Conservation (phyloP, 139 green algal genomes). For the Diplosphaera chodatii region DNA sequence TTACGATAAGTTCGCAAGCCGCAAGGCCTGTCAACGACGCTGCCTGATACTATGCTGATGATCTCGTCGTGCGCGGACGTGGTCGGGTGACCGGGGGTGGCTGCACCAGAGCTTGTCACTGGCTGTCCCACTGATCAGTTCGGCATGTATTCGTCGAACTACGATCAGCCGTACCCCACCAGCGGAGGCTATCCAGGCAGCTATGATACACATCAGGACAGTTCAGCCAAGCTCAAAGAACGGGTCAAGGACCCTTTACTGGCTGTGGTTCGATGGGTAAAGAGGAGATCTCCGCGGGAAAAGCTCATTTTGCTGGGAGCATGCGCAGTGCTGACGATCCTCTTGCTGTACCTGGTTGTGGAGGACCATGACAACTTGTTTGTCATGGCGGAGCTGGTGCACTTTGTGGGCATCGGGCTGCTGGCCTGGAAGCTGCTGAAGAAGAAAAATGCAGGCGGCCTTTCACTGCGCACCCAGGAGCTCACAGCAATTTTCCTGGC, state of each 20-base stretch:
- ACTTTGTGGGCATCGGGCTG: constrained; percentile 90
- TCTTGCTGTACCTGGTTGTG: constrained; percentile 44
- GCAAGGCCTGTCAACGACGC: too few relatives aligned
- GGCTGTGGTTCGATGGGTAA: constrained; percentile 23
- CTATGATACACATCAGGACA: neutral
- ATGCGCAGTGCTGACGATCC: too few relatives aligned
- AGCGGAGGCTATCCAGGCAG: too few relatives aligned
- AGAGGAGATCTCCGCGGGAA: neutral
- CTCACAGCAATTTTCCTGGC: constrained; percentile 88
- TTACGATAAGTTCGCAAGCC: too few relatives aligned
- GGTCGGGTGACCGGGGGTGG: too few relatives aligned
- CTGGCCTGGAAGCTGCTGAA: constrained; percentile 90
- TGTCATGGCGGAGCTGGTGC: constrained; percentile 83
- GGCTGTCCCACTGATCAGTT: too few relatives aligned
- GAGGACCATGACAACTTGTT: constrained; percentile 98
- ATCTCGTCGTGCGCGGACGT: too few relatives aligned
- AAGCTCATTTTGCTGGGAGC: neutral
- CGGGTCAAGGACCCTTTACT: constrained; percentile 32
- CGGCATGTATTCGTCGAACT: too few relatives aligned
- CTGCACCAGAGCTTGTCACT: too few relatives aligned
- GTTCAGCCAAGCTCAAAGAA: too few relatives aligned
- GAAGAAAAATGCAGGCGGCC: constrained; percentile 79
- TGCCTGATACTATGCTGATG: too few relatives aligned
- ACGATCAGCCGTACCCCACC: neutral
- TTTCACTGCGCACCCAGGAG: constrained; percentile 87